Conservation (phyloP, 1,284 basidiomycete genomes). For the Microbotryum saponariae region DNA sequence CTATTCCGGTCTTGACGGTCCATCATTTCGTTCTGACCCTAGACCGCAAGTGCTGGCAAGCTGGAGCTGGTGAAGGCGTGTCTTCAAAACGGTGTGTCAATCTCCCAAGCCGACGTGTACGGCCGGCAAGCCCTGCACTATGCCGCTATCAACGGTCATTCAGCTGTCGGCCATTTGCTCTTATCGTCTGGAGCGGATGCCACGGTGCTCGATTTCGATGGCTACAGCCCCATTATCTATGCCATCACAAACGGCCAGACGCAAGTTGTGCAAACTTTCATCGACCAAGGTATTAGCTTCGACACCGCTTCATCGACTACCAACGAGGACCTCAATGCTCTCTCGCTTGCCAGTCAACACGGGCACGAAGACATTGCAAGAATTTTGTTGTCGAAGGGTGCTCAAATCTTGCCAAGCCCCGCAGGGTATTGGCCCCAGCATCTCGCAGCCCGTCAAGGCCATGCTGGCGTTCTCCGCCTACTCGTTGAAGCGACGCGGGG, state of each 20-base stretch:
- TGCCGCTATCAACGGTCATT: slow-evolving; percentile 86
- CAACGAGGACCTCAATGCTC: slow-evolving; percentile 62
- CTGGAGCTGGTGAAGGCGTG: slow-evolving; percentile 75
- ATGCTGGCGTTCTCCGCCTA: slow-evolving; percentile 69
- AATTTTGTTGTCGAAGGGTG: slow-evolving; percentile 68
- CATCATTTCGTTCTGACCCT: too few relatives aligned
- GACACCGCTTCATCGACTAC: slow-evolving; percentile 49
- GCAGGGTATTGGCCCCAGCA: slow-evolving; percentile 96
- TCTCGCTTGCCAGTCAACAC: slow-evolving; percentile 82
- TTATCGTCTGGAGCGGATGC: slow-evolving; percentile 61
- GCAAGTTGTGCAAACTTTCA: slow-evolving; percentile 72
- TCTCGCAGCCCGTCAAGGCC: slow-evolving; percentile 94
- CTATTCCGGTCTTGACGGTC: background rate
- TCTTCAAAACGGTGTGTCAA: slow-evolving; percentile 61
- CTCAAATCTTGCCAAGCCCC: slow-evolving; percentile 72
- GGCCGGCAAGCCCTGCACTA: slow-evolving; percentile 92
- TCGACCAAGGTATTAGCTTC: slow-evolving; percentile 53
- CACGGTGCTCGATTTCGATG: slow-evolving; percentile 77
- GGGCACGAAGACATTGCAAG: slow-evolving; percentile 79
- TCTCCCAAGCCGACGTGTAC: slow-evolving; percentile 72
- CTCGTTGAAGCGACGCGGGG: slow-evolving; percentile 58
- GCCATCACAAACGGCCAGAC: slow-evolving; percentile 80
- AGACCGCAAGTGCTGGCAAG: slow-evolving; percentile 68
- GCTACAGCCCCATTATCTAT: slow-evolving; percentile 87
- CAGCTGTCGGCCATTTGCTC: slow-evolving; percentile 65